Conservation (phyloP, 306 rosid genomes). For the Fragaria nilgerrensis region DNA sequence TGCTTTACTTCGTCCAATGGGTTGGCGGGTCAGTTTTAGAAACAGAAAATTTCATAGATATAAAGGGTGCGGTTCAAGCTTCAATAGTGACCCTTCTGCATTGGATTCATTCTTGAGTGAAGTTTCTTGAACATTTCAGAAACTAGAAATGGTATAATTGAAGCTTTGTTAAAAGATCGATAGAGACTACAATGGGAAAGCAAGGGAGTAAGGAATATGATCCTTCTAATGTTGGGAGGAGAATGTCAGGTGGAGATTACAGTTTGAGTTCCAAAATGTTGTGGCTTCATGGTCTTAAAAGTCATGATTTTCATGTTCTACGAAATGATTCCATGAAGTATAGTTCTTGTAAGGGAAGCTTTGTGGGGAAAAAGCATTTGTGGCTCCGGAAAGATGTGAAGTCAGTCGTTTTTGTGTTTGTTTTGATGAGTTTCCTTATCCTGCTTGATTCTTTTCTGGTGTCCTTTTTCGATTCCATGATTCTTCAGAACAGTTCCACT, state of each 20-base stretch:
- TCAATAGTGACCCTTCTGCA: conserved; percentile 20
- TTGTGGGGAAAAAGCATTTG: conserved; percentile 49
- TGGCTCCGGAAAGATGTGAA: conserved; percentile 64
- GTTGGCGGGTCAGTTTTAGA: conserved; percentile 43
- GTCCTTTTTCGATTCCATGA: conserved; percentile 51
- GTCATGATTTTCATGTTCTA: conserved; percentile 39
- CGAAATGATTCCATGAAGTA: conserved; percentile 52
- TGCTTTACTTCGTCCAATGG: conserved; percentile 23
- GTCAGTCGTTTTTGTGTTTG: conserved; percentile 51
- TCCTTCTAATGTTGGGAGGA: conserved; percentile 47
- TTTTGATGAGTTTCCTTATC: conserved; percentile 61
- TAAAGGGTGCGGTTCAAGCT: conserved; percentile 17
- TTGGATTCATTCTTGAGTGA: conserved; percentile 8
- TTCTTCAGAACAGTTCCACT: conserved; percentile 35
- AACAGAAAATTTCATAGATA: conserved; percentile 20
- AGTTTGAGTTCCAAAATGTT: conserved; percentile 52
- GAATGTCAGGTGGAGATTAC: conserved; percentile 46
- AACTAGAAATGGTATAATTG: conserved; percentile 14
- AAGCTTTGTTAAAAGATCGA: conserved; percentile 21
- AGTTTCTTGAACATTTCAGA: conserved; percentile 9
- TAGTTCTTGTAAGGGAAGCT: conserved; percentile 48
- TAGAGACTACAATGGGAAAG: conserved; percentile 40
- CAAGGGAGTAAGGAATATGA: conserved; percentile 56
- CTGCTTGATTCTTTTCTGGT: conserved; percentile 72
- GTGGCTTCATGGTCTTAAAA: conserved; percentile 49